phyloP scores from a whole-genome alignment of 2,329 filamentous ascomycete species.

The Hypoxylon sp. region DNA sequence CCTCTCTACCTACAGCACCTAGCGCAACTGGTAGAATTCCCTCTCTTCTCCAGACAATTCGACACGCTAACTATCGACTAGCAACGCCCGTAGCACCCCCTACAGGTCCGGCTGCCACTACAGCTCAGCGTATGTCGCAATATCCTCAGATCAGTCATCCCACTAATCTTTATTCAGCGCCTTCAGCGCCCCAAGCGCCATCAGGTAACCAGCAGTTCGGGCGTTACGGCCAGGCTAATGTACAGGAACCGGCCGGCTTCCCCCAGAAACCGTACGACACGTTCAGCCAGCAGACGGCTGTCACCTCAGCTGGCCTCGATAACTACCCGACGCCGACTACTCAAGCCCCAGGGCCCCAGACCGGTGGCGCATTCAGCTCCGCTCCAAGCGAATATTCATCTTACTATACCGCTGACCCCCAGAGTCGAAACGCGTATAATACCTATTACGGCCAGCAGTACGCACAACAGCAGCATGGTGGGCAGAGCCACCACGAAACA shows the following conservation, averaged over 20 bases:
- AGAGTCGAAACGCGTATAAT: constrained; percentile 79
- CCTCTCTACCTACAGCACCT: constrained; percentile 58
- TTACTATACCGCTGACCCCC: constrained; percentile 85
- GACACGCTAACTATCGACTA: constrained; percentile 45
- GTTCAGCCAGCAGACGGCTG: constrained; percentile 78
- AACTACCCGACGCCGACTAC: constrained; percentile 69
- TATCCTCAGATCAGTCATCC: constrained; percentile 51
- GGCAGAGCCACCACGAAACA: constrained; percentile 80
- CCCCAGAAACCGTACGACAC: constrained; percentile 88
- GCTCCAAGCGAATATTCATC: constrained; percentile 84
- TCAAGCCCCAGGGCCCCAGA: constrained; percentile 68
- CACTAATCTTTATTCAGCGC: constrained; percentile 59
- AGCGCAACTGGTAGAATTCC: constrained; percentile 51
- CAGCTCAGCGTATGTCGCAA: constrained; percentile 49
- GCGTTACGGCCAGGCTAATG: constrained; percentile 74
- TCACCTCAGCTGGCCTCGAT: constrained; percentile 66
- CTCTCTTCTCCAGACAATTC: constrained; percentile 16
- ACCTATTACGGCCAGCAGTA: constrained; percentile 78
- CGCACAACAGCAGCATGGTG: constrained; percentile 64
- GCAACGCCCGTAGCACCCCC: constrained; percentile 51
- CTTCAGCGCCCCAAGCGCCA: constrained; percentile 67
- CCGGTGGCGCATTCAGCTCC: constrained; percentile 77
- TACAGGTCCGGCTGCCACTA: constrained; percentile 46
- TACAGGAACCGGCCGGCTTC: constrained; percentile 71
- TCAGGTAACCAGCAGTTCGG: constrained; percentile 74